Percentiles rank a stretch among this genome's conserved stretches.
phyloP scores from a whole-genome alignment of 805 yeast species.

The Pichia kluyveri region DNA sequence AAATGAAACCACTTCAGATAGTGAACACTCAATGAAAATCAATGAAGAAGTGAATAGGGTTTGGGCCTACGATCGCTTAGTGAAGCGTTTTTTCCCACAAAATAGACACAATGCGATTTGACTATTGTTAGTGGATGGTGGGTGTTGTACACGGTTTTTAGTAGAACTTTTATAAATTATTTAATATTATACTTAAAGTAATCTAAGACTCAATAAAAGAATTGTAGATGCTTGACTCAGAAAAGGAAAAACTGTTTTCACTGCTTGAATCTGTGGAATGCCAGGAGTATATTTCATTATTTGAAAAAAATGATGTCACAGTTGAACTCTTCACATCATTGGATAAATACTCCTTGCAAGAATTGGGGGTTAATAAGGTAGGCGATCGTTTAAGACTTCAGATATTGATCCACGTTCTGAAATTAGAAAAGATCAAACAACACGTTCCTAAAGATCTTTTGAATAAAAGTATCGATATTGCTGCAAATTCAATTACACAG shows the following conservation, averaged over 20 bases:
- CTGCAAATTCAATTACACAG: not conserved
- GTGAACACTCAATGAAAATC: no score
- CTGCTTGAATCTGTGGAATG: conserved; percentile 18
- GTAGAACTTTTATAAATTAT: not conserved
- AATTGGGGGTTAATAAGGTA: conserved; percentile 63
- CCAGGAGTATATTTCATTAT: conserved; percentile 16
- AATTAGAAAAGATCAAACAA: conserved; percentile 24
- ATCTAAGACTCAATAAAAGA: no score
- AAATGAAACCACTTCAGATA: no score
- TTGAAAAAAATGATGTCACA: conserved; percentile 43
- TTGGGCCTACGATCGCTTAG: not conserved
- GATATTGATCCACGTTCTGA: conserved; percentile 42
- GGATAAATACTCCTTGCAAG: conserved; percentile 57
- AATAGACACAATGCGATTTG: no score
- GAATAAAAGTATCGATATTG: conserved; percentile 12
- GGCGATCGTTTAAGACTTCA: conserved; percentile 77
- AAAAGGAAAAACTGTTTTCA: conserved; percentile 1
- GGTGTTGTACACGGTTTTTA: no score
- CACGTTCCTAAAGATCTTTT: conserved; percentile 14
- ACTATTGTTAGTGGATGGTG: no score
- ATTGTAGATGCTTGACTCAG: not conserved
- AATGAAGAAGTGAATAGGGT: not conserved
- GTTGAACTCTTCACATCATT: conserved; percentile 48
- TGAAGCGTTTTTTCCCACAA: conserved; percentile 6
- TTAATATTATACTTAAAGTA: no score